phyloP scores from a whole-genome alignment of 2,329 filamentous ascomycete genomes.

The Venturia pyrina region DNA sequence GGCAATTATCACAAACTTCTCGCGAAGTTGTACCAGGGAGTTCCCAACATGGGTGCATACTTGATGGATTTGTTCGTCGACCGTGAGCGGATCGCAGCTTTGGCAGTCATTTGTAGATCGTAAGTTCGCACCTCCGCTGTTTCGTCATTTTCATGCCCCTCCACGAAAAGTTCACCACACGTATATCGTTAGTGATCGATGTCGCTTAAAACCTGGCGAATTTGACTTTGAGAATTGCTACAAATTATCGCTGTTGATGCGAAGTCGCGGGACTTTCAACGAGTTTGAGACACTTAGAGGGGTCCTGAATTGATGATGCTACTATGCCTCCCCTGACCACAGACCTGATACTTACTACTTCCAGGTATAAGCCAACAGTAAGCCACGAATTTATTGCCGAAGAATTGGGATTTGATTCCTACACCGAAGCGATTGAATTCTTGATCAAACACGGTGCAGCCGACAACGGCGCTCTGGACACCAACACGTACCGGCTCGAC shows the following conservation, averaged over 20 bases:
- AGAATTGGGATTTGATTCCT: slow-evolving; percentile 90
- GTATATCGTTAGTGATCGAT: too few species aligned
- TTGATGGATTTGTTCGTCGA: slow-evolving; percentile 99
- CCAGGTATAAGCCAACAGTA: slow-evolving; percentile 84
- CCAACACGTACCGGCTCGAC: slow-evolving; percentile 31
- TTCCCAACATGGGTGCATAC: slow-evolving; percentile 94
- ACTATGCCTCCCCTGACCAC: not conserved
- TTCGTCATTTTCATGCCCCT: too few species aligned
- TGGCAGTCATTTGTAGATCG: slow-evolving; percentile 92
- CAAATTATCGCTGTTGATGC: too few species aligned
- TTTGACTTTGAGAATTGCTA: too few species aligned
- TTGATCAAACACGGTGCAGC: slow-evolving; percentile 46
- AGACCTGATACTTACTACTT: slow-evolving; percentile 33
- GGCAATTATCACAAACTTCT: slow-evolving; percentile 98
- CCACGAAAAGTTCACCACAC: too few species aligned
- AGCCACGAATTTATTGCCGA: slow-evolving; percentile 87
- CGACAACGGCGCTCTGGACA: slow-evolving; percentile 28
- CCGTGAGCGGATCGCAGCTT: slow-evolving; percentile 80
- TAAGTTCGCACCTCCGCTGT: slow-evolving; percentile 44
- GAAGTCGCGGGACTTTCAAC: too few species aligned
- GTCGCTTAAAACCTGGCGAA: too few species aligned
- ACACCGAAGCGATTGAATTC: slow-evolving; percentile 83
- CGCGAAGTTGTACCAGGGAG: slow-evolving; percentile 75
- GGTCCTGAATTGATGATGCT: too few species aligned
- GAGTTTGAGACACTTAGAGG: too few species aligned